Evolutionary conservation across 257 asterid genomes (phyloP).

Genomic region (Nicotiana sylvestris): DNA sequence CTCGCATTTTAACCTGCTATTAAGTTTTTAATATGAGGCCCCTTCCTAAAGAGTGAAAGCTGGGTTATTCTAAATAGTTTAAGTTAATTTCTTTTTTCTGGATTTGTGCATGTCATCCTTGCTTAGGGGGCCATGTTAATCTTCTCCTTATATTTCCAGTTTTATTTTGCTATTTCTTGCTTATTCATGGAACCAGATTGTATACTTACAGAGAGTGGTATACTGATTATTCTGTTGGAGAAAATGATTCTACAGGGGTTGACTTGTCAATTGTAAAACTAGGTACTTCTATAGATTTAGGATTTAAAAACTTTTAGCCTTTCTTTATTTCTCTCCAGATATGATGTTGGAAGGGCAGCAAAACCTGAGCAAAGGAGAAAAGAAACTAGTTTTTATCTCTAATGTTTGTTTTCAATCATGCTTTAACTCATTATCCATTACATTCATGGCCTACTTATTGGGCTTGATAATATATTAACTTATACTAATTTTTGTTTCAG

Average conservation of each 20-base stretch:
- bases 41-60: background rate
- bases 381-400: background rate
- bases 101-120: background rate
- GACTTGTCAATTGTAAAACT: background rate
- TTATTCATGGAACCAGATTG: background rate
- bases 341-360: background rate
- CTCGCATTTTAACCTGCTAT: background rate
- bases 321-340: background rate
- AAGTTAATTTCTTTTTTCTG: background rate
- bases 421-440: background rate
- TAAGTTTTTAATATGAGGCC: background rate
- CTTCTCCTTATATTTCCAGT: background rate
- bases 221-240: background rate
- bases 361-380: background rate
- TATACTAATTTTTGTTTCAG: slow-evolving; percentile 25
- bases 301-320: background rate
- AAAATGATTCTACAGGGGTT: background rate
- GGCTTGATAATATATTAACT: background rate
- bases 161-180: background rate
- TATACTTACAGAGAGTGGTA: background rate
- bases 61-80: background rate
- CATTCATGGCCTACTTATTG: background rate
- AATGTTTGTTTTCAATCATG: background rate
- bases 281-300: background rate
- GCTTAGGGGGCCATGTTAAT: background rate